Evolutionary conservation across 805 yeast genomes (phyloP).

Genomic region (Yamadazyma phyllophila): DNA sequence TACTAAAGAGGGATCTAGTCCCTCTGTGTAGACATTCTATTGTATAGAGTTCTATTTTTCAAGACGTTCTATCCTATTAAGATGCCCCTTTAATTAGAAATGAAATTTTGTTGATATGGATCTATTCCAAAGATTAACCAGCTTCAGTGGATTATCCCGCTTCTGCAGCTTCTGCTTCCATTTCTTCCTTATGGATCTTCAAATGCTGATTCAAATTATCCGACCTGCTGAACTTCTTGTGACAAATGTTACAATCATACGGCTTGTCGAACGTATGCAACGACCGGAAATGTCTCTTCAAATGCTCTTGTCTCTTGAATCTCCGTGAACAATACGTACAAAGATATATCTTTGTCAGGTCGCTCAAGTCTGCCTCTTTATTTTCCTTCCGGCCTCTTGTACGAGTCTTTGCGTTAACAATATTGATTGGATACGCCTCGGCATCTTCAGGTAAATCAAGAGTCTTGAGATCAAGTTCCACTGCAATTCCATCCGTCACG

Average conservation of each 20-base stretch:
- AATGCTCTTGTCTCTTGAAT: slow-evolving; percentile 74
- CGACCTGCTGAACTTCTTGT: slow-evolving; percentile 62
- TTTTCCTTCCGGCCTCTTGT: slow-evolving; percentile 68
- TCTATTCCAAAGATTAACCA: no score
- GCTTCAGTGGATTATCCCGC: background rate
- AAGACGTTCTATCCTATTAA: no score
- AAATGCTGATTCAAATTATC: slow-evolving; percentile 69
- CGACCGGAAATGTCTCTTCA: slow-evolving; percentile 71
- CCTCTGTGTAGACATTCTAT: no score
- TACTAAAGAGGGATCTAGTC: no score
- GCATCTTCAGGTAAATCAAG: slow-evolving; percentile 41
- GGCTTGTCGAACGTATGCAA: slow-evolving; percentile 75
- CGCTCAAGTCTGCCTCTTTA: slow-evolving; percentile 50
- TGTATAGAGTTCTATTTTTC: no score
- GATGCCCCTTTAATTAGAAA: no score
- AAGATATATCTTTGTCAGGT: slow-evolving; percentile 53
- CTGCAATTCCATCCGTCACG: slow-evolving; percentile 27
- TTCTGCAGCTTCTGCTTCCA: slow-evolving; percentile 4
- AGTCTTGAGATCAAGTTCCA: slow-evolving; percentile 38
- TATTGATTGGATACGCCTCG: slow-evolving; percentile 33
- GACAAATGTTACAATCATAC: slow-evolving; percentile 58
- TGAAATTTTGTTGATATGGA: no score
- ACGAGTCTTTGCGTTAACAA: slow-evolving; percentile 31
- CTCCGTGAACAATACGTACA: slow-evolving; percentile 64
- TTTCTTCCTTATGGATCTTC: slow-evolving; percentile 48